A percentile compares a stretch with the other conserved stretches of the same genome.
Evolutionary conservation across 2,329 filamentous ascomycete genomes (phyloP).

Genomic region (Massarina eburnea): DNA sequence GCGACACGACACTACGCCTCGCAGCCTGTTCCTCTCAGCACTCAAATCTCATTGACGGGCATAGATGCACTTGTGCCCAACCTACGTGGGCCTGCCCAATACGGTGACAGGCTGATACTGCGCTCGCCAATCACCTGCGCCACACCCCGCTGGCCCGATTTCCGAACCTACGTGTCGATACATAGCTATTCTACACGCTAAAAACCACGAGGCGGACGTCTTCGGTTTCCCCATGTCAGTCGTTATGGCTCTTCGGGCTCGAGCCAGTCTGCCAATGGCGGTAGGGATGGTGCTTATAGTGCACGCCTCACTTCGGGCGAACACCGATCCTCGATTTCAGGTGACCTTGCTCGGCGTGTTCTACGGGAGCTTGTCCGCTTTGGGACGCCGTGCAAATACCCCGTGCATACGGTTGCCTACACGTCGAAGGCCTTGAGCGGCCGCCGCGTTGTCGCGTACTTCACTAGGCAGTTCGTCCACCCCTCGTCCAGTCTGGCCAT

Average conservation of each 20-base stretch:
- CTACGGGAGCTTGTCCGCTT: slow-evolving; percentile 1
- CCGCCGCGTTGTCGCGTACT: slow-evolving; percentile 2
- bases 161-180: slow-evolving; percentile 6
- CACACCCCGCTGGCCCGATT: slow-evolving; percentile 8
- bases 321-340: slow-evolving; percentile 10
- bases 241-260: neutral
- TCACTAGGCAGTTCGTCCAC: slow-evolving; percentile 6
- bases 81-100: slow-evolving; percentile 18
- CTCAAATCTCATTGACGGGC: slow-evolving; percentile 5
- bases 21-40: neutral
- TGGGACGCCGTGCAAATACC: slow-evolving; percentile 11
- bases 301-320: slow-evolving; percentile 1
- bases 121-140: slow-evolving; percentile 25
- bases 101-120: slow-evolving; percentile 17
- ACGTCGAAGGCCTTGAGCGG: neutral
- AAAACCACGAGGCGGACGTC: slow-evolving; percentile 5
- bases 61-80: slow-evolving; percentile 16
- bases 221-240: neutral
- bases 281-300: neutral
- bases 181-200: slow-evolving; percentile 18
- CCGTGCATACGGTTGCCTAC: slow-evolving; percentile 7
- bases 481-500: slow-evolving; percentile 1
- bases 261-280: slow-evolving; percentile 3
- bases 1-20: neutral
- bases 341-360: slow-evolving; percentile 3